Conservation (phyloP, 202 grass and related monocot genomes). For the Eragrostis tef region DNA sequence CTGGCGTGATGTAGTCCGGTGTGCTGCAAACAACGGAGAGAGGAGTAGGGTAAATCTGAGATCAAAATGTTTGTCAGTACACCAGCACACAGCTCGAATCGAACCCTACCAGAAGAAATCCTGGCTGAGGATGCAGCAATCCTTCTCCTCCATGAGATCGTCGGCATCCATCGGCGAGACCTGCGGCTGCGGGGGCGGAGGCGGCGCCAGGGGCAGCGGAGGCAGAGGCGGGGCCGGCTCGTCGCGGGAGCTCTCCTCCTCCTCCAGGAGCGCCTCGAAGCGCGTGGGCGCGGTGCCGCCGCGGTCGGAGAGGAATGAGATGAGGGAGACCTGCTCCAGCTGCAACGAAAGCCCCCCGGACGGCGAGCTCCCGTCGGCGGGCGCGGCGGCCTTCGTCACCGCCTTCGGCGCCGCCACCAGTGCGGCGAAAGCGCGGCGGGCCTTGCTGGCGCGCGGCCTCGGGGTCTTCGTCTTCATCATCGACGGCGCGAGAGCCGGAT, state of each 20-base stretch:
- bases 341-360: slow-evolving; percentile 64
- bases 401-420: slow-evolving; percentile 12
- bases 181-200: background rate
- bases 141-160: slow-evolving; percentile 65
- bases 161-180: slow-evolving; percentile 40
- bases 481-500: background rate
- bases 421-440: slow-evolving; percentile 27
- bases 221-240: background rate
- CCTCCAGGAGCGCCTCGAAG: slow-evolving; percentile 68
- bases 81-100: background rate
- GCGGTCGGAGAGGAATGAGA: slow-evolving; percentile 40
- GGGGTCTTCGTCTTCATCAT: slow-evolving; percentile 69
- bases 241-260: background rate
- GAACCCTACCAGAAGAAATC: slow-evolving; percentile 87
- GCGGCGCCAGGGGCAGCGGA: background rate
- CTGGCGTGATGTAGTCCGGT: slow-evolving; percentile 89
- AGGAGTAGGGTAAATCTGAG: background rate
- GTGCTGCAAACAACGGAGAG: slow-evolving; percentile 52
- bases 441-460: slow-evolving; percentile 47
- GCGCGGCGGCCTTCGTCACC: no score
- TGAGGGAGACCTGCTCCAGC: slow-evolving; percentile 65
- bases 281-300: background rate
- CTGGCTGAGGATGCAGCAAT: slow-evolving; percentile 85
- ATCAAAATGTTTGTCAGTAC: background rate
- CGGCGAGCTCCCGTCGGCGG: slow-evolving; percentile 42